phyloP scores from a whole-genome alignment of 805 yeast genomes.

The Pichia paraexigua region DNA sequence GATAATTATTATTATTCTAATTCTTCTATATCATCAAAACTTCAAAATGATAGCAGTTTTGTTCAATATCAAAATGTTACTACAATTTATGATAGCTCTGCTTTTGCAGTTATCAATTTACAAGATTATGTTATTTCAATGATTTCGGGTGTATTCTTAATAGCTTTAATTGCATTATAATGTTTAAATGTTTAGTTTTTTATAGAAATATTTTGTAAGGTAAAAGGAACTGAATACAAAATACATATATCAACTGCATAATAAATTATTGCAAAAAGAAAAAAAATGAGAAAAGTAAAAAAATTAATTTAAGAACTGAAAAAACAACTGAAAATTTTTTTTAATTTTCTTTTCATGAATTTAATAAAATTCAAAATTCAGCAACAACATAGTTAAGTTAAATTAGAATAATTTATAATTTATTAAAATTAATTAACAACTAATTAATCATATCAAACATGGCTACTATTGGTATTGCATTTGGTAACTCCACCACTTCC shows the following conservation, averaged over 20 bases:
- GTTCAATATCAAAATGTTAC: not conserved
- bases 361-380: too few species aligned
- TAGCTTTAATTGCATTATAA: not conserved
- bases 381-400: not conserved
- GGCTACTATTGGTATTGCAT: slow-evolving; percentile 85
- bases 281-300: not conserved
- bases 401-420: too few species aligned
- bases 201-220: not conserved
- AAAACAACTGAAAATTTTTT: not conserved
- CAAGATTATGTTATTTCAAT: not conserved
- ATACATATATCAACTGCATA: too few species aligned
- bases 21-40: not conserved
- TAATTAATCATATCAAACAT: slow-evolving; percentile 13
- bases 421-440: not conserved
- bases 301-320: not conserved
- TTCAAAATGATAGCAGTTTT: not conserved
- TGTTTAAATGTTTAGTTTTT: not conserved
- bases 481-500: slow-evolving; percentile 93
- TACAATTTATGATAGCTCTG: not conserved
- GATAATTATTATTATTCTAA: not conserved
- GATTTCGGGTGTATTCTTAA: not conserved
- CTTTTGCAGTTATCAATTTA: not conserved
- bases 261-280: too few species aligned
- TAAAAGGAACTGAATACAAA: not conserved
- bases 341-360: not conserved